phyloP scores from a whole-genome alignment of 257 asterid genomes.

The Solanum gandarillasii region DNA sequence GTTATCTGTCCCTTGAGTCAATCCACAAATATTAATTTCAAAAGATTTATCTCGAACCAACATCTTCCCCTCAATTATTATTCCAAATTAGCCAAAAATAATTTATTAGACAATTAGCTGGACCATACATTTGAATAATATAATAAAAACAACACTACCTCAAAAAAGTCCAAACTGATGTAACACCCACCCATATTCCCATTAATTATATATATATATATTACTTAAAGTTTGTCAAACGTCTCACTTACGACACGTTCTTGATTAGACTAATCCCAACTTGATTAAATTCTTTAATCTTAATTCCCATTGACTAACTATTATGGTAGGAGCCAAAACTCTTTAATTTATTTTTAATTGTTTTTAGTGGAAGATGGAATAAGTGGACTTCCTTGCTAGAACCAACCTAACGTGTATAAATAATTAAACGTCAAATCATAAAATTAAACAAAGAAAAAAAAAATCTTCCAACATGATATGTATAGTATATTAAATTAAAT shows the following conservation, averaged over 20 bases:
- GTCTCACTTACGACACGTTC: constrained; percentile 15
- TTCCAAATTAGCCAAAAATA: background rate
- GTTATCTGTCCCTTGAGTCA: background rate
- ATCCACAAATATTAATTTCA: background rate
- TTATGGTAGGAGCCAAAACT: background rate
- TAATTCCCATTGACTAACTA: background rate
- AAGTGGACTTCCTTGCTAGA: constrained; percentile 8
- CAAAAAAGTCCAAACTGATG: constrained; percentile 1
- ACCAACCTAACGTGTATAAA: background rate
- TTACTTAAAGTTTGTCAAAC: background rate
- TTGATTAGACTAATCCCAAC: constrained; percentile 1
- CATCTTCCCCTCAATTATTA: constrained; percentile 2
- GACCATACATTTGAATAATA: background rate
- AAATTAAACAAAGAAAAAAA: background rate
- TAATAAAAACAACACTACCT: background rate
- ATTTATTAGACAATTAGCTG: background rate
- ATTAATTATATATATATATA: background rate
- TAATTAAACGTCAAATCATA: background rate
- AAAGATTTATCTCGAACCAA: background rate
- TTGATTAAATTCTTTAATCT: constrained; percentile 1
- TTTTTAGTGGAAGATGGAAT: background rate
- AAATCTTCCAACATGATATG: constrained; percentile 12
- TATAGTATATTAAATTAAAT: constrained; percentile 1
- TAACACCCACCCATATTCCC: background rate
- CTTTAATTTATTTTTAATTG: background rate